Evolutionary conservation across 2,329 filamentous ascomycete genomes (phyloP).

Genomic region (Amauroascus niger): DNA sequence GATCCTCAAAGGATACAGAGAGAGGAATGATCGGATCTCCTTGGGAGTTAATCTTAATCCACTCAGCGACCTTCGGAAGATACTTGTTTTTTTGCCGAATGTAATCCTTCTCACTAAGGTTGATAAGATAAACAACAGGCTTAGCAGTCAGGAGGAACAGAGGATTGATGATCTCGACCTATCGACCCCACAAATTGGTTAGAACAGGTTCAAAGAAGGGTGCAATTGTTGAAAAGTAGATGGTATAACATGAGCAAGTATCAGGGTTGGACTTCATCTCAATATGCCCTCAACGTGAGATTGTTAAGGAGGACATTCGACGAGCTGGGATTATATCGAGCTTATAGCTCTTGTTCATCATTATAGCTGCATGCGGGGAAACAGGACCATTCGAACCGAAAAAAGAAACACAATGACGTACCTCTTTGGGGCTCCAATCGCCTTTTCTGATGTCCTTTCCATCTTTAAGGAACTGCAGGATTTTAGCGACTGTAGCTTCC

Average conservation of each 20-base stretch:
- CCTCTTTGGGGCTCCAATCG: constrained; percentile 87
- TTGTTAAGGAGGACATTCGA: constrained; percentile 72
- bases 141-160: constrained; percentile 92
- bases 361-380: constrained; percentile 25
- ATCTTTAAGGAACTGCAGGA: constrained; percentile 69
- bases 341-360: constrained; percentile 98
- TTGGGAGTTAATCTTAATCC: constrained; percentile 82
- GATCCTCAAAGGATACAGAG: constrained; percentile 87
- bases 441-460: constrained; percentile 92
- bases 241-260: constrained; percentile 20
- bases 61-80: constrained; percentile 82
- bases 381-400: constrained; percentile 17
- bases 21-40: constrained; percentile 89
- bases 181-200: constrained; percentile 8
- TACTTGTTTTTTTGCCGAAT: constrained; percentile 99
- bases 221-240: neutral
- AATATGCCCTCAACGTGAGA: constrained; percentile 66
- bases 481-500: constrained; percentile 83
- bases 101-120: constrained; percentile 93
- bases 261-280: constrained; percentile 79
- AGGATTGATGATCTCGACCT: constrained; percentile 98
- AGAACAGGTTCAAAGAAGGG: neutral
- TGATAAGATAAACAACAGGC: constrained; percentile 93
- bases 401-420: constrained; percentile 39
- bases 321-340: constrained; percentile 99